Conservation (phyloP, 2,329 filamentous ascomycete genomes). For the Aspergillus udagawae region DNA sequence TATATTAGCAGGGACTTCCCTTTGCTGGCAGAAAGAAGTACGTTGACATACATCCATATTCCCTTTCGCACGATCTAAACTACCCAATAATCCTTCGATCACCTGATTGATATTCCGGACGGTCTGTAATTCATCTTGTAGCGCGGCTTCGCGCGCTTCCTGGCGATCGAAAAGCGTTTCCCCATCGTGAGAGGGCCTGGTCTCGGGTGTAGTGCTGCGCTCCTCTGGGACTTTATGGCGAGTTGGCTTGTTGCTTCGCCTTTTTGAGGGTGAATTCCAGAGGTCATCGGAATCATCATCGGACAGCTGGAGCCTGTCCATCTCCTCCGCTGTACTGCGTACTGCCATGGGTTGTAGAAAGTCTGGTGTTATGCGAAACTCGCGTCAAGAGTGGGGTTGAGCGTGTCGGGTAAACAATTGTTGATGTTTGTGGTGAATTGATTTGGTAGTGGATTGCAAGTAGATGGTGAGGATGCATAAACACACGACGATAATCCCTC, state of each 20-base stretch:
- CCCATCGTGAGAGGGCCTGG: conserved; percentile 40
- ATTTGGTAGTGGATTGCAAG: not conserved
- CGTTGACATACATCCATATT: conserved; percentile 45
- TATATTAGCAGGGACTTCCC: not conserved
- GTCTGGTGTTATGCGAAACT: not conserved
- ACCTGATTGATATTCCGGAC: conserved; percentile 83
- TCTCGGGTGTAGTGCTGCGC: conserved; percentile 21
- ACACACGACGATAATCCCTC: not conserved
- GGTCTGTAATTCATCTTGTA: conserved; percentile 76
- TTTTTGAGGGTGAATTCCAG: conserved; percentile 54
- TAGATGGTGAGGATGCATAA: not conserved
- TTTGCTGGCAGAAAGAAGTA: not conserved
- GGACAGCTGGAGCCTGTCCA: conserved; percentile 50
- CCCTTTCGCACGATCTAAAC: conserved; percentile 44
- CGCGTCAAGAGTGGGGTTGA: not conserved
- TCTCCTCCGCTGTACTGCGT: conserved; percentile 43
- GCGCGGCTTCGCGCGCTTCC: conserved; percentile 66
- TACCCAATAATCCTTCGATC: conserved; percentile 60
- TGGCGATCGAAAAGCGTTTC: conserved; percentile 59
- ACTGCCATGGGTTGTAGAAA: conserved; percentile 22
- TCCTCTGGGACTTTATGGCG: conserved; percentile 37
- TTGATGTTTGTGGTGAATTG: not conserved
- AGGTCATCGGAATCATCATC: conserved; percentile 55
- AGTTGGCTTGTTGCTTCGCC: conserved; percentile 28
- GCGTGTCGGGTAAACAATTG: not conserved